A percentile compares a stretch with the other conserved stretches of the same genome.
Evolutionary conservation across 768 basidiomycete species (phyloP).

Genomic region (Lactarius evosmus): DNA sequence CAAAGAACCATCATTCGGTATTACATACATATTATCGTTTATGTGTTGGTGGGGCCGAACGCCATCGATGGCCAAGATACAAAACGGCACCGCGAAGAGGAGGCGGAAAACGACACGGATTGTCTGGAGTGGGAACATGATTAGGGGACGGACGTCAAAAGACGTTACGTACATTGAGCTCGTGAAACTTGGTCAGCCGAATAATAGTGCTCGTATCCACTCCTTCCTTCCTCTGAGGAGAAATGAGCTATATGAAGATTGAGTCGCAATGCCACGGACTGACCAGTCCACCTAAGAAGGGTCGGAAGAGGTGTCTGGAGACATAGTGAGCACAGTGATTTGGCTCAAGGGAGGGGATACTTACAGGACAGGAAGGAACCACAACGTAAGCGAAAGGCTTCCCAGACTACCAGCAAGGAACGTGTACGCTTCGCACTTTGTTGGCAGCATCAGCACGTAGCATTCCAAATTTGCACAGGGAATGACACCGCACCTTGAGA

Average conservation of each 20-base stretch:
- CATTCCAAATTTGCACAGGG: neutral
- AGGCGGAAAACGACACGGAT: slow-evolving; percentile 73
- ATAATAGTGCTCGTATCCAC: slow-evolving; percentile 65
- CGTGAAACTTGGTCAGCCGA: slow-evolving; percentile 75
- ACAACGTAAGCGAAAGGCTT: slow-evolving; percentile 65
- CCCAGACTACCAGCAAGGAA: slow-evolving; percentile 69
- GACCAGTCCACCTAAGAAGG: slow-evolving; percentile 60
- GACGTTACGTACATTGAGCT: slow-evolving; percentile 62
- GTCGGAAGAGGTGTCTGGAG: slow-evolving; percentile 59
- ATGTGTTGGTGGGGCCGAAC: slow-evolving; percentile 56
- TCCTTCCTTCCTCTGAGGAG: slow-evolving; percentile 51
- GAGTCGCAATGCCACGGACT: slow-evolving; percentile 28
- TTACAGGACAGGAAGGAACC: slow-evolving; percentile 71
- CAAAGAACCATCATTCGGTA: too few species aligned
- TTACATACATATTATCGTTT: slow-evolving; percentile 54
- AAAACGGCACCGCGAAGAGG: slow-evolving; percentile 60
- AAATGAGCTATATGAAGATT: neutral
- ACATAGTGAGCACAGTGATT: slow-evolving; percentile 8
- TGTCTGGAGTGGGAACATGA: slow-evolving; percentile 40
- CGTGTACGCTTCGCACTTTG: slow-evolving; percentile 66
- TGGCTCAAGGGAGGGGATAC: slow-evolving; percentile 16
- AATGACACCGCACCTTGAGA: slow-evolving; percentile 44
- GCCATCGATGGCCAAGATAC: slow-evolving; percentile 70
- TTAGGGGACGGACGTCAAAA: neutral
- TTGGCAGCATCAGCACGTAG: neutral